Conservation (phyloP, 2,329 filamentous ascomycete species). For the Pochonia chlamydosporia region DNA sequence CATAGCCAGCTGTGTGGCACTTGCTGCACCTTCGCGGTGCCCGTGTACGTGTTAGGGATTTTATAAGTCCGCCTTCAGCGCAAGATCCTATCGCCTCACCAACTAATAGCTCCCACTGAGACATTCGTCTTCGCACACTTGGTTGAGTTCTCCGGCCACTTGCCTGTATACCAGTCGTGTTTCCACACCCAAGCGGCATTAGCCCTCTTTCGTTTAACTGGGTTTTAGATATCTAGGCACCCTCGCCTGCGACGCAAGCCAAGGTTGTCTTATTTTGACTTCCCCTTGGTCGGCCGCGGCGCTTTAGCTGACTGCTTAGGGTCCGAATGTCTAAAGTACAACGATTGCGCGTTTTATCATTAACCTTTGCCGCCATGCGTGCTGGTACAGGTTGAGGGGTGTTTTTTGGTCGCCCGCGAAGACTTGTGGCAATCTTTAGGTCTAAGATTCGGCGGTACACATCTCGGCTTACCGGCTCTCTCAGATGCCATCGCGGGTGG, state of each 20-base stretch:
- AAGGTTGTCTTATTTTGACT: neutral
- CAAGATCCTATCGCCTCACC: no score
- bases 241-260: no score
- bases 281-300: neutral
- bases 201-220: neutral
- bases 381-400: neutral
- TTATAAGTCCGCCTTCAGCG: no score
- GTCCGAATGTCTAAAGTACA: no score
- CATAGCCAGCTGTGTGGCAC: no score
- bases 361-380: neutral
- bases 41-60: no score
- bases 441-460: slow-evolving; percentile 5
- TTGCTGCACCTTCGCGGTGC: no score
- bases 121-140: neutral
- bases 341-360: no score
- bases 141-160: neutral
- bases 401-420: neutral
- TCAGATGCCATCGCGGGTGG: neutral
- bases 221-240: neutral
- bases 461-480: slow-evolving; percentile 1
- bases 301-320: no score
- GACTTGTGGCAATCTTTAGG: neutral
- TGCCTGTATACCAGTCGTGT: no score
- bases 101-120: neutral
- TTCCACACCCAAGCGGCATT: no score